These are phyloP conservation scores for Eucalyptus tenuipes DNA, from an alignment of 345 rosid genomes.

Conservation along the genomic window DNA sequence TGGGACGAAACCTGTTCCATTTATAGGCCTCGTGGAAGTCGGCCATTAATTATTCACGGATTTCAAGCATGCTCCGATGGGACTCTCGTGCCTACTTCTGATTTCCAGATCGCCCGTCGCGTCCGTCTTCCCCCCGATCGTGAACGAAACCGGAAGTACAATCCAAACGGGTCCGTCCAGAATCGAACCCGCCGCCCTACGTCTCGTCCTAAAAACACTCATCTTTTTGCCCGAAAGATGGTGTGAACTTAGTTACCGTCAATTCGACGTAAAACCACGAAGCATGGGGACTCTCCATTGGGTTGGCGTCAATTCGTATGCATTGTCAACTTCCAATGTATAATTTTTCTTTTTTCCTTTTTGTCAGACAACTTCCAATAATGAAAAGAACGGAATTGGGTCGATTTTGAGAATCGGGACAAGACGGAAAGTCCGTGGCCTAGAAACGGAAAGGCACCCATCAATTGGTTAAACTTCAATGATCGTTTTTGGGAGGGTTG, in stretches of 20 bases:
- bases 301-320: not conserved
- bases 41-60: not conserved
- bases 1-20: not conserved
- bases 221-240: not conserved
- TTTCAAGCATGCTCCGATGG: too few relatives aligned
- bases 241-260: accelerated
- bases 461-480: not conserved
- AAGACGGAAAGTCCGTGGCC: not conserved
- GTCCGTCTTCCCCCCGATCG: too few relatives aligned
- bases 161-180: too few relatives aligned
- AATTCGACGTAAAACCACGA: not conserved
- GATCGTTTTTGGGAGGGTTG: not conserved
- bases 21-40: not conserved
- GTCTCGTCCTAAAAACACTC: not conserved
- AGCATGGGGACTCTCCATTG: not conserved
- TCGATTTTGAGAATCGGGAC: not conserved
- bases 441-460: not conserved
- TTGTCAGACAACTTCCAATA: not conserved
- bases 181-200: not conserved
- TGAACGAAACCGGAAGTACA: too few relatives aligned
- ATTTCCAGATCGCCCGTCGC: too few relatives aligned
- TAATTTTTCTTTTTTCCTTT: too few relatives aligned
- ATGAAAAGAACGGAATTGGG: not conserved
- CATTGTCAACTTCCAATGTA: not conserved
- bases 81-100: too few relatives aligned